A percentile compares a stretch with the other conserved stretches of the same genome.
Conservation (phyloP, 1,139 yeast genomes). For the Saccharomycopsis phalli region DNA sequence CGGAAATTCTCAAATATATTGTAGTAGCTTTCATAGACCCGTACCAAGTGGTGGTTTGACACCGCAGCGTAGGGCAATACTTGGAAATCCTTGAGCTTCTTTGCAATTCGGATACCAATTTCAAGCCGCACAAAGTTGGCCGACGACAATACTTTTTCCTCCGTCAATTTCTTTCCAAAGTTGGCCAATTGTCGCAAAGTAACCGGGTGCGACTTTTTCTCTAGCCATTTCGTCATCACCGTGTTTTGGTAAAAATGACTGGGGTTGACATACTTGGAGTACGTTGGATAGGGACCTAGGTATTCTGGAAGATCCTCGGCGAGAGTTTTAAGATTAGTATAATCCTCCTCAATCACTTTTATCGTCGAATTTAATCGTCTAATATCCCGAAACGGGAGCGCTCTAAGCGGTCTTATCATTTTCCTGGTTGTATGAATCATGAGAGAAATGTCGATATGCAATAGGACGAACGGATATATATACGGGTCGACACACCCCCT, state of each 20-base stretch:
- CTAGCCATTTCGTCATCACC: slow-evolving; percentile 56
- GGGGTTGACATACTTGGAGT: slow-evolving; percentile 27
- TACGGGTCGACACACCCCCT: too few relatives aligned
- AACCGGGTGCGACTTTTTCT: slow-evolving; percentile 76
- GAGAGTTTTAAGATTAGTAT: too few relatives aligned
- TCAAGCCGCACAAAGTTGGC: slow-evolving; percentile 87
- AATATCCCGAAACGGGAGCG: too few relatives aligned
- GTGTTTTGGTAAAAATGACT: slow-evolving; percentile 87
- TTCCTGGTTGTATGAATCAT: too few relatives aligned
- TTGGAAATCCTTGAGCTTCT: slow-evolving; percentile 73
- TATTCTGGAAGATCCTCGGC: slow-evolving; percentile 24
- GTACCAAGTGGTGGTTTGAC: slow-evolving; percentile 75
- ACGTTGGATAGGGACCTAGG: slow-evolving; percentile 25
- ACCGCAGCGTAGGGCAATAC: slow-evolving; percentile 75
- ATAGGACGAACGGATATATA: too few relatives aligned
- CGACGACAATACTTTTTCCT: slow-evolving; percentile 65
- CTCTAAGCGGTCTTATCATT: not conserved
- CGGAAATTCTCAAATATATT: slow-evolving; percentile 81
- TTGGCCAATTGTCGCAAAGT: slow-evolving; percentile 82
- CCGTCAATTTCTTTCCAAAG: slow-evolving; percentile 74
- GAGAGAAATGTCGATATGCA: too few relatives aligned
- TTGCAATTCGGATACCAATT: slow-evolving; percentile 73
- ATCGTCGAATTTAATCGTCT: too few relatives aligned
- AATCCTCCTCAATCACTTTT: too few relatives aligned
- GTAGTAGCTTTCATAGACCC: slow-evolving; percentile 82